These are phyloP conservation scores for Chlorella sp. DNA, from an alignment of 139 green algal species.

Conservation along the genomic window DNA sequence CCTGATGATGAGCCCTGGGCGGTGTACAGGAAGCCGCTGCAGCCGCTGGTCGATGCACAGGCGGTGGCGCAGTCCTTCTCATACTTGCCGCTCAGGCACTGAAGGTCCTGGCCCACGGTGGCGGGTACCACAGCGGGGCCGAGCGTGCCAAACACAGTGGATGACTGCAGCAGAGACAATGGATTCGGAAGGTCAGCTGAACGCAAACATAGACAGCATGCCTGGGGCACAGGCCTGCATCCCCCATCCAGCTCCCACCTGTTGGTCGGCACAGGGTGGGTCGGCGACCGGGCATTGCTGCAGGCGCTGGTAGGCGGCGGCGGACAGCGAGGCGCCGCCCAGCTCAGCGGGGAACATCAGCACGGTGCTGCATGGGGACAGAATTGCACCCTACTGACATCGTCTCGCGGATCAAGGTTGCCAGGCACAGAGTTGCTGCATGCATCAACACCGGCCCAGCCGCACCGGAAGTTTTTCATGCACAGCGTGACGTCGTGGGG, in stretches of 20 bases:
- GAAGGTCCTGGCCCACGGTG: not conserved
- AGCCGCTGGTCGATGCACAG: not conserved
- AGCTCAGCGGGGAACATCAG: not conserved
- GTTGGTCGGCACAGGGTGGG: not conserved
- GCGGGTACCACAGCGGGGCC: not conserved
- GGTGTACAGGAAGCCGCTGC: not conserved
- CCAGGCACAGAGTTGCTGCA: too few relatives aligned
- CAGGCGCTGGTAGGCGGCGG: conserved; percentile 1
- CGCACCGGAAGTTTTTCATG: conserved; percentile 15
- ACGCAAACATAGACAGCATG: too few relatives aligned
- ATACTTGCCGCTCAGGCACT: not conserved
- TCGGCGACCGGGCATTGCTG: not conserved
- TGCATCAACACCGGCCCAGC: too few relatives aligned
- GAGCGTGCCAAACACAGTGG: not conserved
- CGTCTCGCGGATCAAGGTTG: too few relatives aligned
- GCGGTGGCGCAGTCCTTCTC: not conserved
- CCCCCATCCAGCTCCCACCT: not conserved
- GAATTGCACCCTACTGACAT: too few relatives aligned
- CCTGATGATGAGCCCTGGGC: not conserved
- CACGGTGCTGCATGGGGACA: not conserved
- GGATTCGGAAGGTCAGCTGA: too few relatives aligned
- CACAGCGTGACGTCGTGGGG: not conserved
- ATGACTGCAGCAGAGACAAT: not conserved
- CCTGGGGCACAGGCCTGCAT: too few relatives aligned
- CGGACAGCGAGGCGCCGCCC: not conserved